phyloP scores from a whole-genome alignment of 176 grass and related monocot species.

The Cymbopogon citratus region DNA sequence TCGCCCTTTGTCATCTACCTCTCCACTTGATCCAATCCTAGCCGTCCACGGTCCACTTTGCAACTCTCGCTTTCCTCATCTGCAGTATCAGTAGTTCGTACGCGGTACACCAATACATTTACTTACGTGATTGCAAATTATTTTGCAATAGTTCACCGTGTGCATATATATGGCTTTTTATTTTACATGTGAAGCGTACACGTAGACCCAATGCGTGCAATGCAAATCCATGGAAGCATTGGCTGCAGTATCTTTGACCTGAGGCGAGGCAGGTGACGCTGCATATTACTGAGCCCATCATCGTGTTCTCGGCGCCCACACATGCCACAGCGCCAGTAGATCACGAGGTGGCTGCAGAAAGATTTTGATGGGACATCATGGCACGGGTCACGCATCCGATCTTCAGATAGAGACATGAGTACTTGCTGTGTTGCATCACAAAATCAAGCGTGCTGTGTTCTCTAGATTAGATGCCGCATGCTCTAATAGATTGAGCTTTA shows the following conservation, averaged over 20 bases:
- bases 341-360: conserved; percentile 28
- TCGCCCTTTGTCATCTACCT: too few species aligned
- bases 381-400: neutral
- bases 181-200: too few species aligned
- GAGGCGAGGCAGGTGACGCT: neutral
- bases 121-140: too few species aligned
- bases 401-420: neutral
- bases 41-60: neutral
- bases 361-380: conserved; percentile 29
- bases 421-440: conserved; percentile 1
- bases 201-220: neutral
- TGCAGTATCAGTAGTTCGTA: neutral
- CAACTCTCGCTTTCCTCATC: neutral
- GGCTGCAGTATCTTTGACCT: conserved; percentile 26
- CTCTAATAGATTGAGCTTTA: too few species aligned
- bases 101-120: neutral
- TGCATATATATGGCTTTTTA: neutral
- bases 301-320: neutral
- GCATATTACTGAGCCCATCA: conserved; percentile 13
- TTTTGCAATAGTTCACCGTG: neutral
- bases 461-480: neutral
- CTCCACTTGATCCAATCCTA: neutral
- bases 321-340: neutral
- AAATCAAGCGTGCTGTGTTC: neutral
- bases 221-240: neutral